A percentile compares a stretch with the other conserved stretches of the same genome.
phyloP scores from a whole-genome alignment of 371 early-diverging fungal genomes.

The Mortierella sp. region DNA sequence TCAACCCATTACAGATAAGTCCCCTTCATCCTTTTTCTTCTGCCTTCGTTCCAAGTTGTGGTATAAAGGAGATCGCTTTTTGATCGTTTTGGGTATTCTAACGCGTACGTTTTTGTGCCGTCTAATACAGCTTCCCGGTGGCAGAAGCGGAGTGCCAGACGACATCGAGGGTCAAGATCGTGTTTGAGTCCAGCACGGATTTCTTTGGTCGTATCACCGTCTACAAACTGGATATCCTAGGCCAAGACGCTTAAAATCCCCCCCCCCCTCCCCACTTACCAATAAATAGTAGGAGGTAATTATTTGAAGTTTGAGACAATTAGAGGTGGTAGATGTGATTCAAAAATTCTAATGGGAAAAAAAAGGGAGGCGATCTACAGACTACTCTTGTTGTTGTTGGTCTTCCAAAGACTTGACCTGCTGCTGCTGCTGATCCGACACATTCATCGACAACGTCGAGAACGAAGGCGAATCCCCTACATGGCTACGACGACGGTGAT shows the following conservation, averaged over 20 bases:
- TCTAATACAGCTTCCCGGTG: slow-evolving; percentile 59
- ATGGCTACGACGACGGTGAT: not conserved
- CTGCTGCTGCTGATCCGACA: not conserved
- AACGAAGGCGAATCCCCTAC: not conserved
- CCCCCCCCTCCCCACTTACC: no score
- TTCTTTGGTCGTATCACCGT: slow-evolving; percentile 92
- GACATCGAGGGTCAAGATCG: slow-evolving; percentile 68
- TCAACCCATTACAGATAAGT: slow-evolving; percentile 71
- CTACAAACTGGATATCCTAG: slow-evolving; percentile 82
- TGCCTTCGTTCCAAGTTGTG: no score
- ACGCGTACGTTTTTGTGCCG: not conserved
- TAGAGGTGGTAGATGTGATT: not conserved
- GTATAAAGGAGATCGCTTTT: no score
- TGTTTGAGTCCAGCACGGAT: slow-evolving; percentile 86
- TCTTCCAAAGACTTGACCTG: not conserved
- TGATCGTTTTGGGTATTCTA: no score
- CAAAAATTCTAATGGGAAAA: not conserved
- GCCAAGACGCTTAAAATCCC: slow-evolving; percentile 49
- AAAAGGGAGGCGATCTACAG: not conserved
- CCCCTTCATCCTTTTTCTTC: not conserved
- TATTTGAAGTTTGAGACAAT: no score
- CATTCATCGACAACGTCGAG: not conserved
- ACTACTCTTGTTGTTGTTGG: slow-evolving; percentile 1
- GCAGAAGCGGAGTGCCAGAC: slow-evolving; percentile 39
- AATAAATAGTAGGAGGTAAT: no score